phyloP scores from a whole-genome alignment of 1,284 basidiomycete genomes.

The Sanghuangporus sanghuang region DNA sequence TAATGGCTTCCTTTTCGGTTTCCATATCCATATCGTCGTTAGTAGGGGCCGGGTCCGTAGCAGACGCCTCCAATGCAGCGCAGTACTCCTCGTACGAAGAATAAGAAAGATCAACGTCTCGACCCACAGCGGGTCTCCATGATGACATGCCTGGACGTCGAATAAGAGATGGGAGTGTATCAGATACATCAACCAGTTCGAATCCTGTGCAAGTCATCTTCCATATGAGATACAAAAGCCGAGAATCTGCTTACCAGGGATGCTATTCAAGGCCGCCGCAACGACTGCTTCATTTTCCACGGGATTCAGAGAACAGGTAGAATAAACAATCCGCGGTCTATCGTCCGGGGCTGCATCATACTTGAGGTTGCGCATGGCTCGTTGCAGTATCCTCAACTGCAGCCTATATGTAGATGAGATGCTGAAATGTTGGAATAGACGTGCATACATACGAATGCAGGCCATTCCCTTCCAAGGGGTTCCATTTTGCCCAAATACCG shows the following conservation, averaged over 20 bases:
- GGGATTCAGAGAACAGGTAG: conserved; percentile 97
- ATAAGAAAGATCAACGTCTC: conserved; percentile 39
- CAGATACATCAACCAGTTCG: conserved; percentile 76
- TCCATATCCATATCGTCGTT: neutral
- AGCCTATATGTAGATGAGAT: conserved; percentile 46
- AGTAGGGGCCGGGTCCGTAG: neutral
- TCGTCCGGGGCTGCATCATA: conserved; percentile 35
- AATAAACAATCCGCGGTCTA: conserved; percentile 88
- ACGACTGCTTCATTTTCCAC: conserved; percentile 98
- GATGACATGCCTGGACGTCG: conserved; percentile 69
- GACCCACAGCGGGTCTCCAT: conserved; percentile 69
- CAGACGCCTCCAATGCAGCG: conserved; percentile 38
- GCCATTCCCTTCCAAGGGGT: conserved; percentile 84
- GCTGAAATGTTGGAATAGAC: neutral
- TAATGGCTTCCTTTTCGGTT: neutral
- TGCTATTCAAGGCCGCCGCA: conserved; percentile 72
- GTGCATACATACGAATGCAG: conserved; percentile 66
- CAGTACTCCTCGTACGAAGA: conserved; percentile 53
- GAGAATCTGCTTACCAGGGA: conserved; percentile 47
- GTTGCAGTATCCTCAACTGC: conserved; percentile 88
- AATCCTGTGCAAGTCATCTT: conserved; percentile 48
- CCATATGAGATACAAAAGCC: neutral
- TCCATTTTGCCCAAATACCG: conserved; percentile 95
- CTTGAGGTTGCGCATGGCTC: conserved; percentile 89
- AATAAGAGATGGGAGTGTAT: conserved; percentile 64